Conservation (phyloP, 73 alveolate species). For the Tetrahymena borealis region DNA sequence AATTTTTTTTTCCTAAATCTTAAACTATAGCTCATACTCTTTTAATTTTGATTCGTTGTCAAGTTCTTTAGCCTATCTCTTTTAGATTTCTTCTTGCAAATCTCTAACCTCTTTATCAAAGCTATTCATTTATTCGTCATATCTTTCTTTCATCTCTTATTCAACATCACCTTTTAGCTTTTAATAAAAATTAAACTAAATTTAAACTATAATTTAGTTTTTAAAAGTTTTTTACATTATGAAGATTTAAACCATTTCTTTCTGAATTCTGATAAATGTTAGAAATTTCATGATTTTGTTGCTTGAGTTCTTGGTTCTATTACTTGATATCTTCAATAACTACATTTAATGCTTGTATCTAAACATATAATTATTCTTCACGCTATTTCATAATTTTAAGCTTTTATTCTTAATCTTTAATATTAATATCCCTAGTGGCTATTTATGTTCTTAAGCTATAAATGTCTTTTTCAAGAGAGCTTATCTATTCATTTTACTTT, state of each 20-base stretch:
- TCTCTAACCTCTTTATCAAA: neutral
- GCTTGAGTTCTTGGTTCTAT: neutral
- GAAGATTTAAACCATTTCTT: neutral
- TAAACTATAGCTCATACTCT: neutral
- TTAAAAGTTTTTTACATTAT: neutral
- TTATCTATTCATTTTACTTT: neutral
- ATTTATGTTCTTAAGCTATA: neutral
- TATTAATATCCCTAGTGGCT: neutral
- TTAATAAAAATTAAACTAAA: neutral
- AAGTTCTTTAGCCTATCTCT: neutral
- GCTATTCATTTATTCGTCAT: neutral
- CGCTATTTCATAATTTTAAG: neutral
- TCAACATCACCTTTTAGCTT: neutral
- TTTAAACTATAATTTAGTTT: neutral
- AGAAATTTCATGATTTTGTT: neutral
- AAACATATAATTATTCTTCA: neutral
- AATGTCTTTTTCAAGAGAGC: neutral
- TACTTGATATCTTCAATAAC: neutral
- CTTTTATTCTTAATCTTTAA: neutral
- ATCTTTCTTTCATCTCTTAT: neutral
- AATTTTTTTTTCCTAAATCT: neutral
- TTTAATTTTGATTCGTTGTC: neutral
- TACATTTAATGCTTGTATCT: neutral
- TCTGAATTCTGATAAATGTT: neutral
- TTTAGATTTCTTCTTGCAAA: neutral